Conservation (phyloP, 306 rosid genomes). For the Medicago lupulina region DNA sequence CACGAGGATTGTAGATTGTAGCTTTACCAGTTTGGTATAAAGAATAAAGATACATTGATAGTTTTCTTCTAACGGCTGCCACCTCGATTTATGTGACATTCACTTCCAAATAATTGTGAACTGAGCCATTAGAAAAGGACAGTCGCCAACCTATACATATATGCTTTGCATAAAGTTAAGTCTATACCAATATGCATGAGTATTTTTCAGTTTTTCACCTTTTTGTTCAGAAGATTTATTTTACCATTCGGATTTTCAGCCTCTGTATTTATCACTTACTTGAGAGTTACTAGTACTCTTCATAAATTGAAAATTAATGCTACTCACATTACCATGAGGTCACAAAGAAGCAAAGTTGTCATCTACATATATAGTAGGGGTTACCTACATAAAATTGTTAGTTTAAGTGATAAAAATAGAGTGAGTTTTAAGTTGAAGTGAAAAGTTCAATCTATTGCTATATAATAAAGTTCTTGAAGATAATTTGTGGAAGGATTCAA, state of each 20-base stretch:
- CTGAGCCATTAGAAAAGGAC: conserved; percentile 20
- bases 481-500: too few species aligned
- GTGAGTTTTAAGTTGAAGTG: conserved; percentile 13
- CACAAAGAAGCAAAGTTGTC: conserved; percentile 23
- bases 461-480: too few species aligned
- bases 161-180: neutral
- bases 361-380: neutral
- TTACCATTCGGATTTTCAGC: neutral
- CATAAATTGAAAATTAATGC: conserved; percentile 15
- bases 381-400: neutral
- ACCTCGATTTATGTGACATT: conserved; percentile 17
- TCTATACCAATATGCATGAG: neutral
- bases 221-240: conserved; percentile 1
- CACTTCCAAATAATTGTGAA: conserved; percentile 35
- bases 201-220: neutral
- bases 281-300: neutral
- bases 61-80: conserved; percentile 26
- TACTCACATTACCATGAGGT: neutral
- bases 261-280: too few species aligned
- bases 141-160: conserved; percentile 13
- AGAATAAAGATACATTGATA: conserved; percentile 44
- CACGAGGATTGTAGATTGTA: conserved; percentile 2
- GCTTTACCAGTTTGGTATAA: neutral
- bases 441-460: too few species aligned
- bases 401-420: neutral